Conservation (phyloP, 2,329 filamentous ascomycete genomes). For the Alternaria dauci region DNA sequence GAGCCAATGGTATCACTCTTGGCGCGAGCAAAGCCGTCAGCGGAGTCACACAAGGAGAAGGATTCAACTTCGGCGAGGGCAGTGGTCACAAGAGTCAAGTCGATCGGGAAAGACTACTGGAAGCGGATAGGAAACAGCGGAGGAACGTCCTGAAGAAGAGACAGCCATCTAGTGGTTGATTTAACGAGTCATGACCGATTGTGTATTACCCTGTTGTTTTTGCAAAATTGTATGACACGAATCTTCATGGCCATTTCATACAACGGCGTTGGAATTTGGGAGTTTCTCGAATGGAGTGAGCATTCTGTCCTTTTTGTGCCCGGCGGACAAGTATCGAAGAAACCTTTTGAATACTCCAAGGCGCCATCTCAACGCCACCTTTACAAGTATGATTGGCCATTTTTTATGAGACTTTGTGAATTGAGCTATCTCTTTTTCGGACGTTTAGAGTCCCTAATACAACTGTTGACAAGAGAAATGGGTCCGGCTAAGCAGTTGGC, state of each 20-base stretch:
- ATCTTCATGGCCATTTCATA: neutral
- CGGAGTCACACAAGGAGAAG: conserved; percentile 34
- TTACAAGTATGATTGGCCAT: neutral
- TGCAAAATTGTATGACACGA: neutral
- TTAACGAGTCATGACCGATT: neutral
- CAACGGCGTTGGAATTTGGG: neutral
- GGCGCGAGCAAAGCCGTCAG: conserved; percentile 45
- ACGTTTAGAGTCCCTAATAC: neutral
- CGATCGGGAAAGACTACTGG: conserved; percentile 8
- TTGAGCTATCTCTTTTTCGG: neutral
- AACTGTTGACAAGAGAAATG: neutral
- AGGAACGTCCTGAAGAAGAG: conserved; percentile 17
- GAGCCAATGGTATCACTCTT: conserved; percentile 45
- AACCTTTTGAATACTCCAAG: neutral
- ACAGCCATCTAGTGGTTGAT: conserved; percentile 7
- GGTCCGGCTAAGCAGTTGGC: neutral
- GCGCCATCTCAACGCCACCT: neutral
- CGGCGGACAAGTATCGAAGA: neutral
- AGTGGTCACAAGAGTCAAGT: conserved; percentile 2
- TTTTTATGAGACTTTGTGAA: neutral
- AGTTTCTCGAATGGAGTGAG: neutral
- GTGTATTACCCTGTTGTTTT: neutral
- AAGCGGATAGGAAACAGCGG: conserved; percentile 11
- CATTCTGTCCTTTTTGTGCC: neutral
- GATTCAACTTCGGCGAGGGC: conserved; percentile 11